phyloP scores from a whole-genome alignment of 2,329 filamentous ascomycete genomes.

The Xylariaceae sp. region DNA sequence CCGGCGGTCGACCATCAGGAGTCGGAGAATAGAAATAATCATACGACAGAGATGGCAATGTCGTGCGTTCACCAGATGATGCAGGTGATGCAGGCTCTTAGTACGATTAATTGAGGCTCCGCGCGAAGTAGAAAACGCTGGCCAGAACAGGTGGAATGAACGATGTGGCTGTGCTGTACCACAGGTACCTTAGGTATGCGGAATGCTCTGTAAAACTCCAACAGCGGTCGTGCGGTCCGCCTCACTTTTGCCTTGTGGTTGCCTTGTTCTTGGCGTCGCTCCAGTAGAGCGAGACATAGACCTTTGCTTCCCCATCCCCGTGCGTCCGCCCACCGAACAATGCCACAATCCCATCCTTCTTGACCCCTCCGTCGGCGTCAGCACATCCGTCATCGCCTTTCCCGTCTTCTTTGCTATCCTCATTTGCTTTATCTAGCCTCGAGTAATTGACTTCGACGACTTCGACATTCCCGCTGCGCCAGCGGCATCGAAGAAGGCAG shows the following conservation, averaged over 20 bases:
- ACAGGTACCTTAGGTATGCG: conserved; percentile 1
- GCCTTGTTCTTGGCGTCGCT: conserved; percentile 20
- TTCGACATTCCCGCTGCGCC: not conserved
- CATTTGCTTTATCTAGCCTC: conserved; percentile 1
- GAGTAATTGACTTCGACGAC: not conserved
- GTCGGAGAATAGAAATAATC: too few species aligned
- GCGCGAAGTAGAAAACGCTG: not conserved
- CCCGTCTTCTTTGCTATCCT: not conserved
- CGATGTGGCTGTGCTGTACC: conserved; percentile 5
- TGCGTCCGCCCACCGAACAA: not conserved
- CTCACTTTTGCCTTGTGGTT: conserved; percentile 21
- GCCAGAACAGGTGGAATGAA: not conserved
- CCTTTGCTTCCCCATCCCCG: conserved; percentile 1
- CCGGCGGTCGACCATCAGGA: too few species aligned
- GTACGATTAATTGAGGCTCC: not conserved
- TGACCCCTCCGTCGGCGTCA: not conserved
- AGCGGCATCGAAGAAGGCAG: not conserved
- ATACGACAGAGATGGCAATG: too few species aligned
- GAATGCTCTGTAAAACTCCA: conserved; percentile 5
- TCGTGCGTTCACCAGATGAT: too few species aligned
- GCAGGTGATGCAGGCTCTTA: not conserved
- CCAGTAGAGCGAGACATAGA: not conserved
- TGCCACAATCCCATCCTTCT: not conserved
- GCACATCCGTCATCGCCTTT: not conserved
- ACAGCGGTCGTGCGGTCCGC: conserved; percentile 8